Base-by-base conservation (phyloP, 169 alveolate species). In the Cryptosporidium muris region DNA sequence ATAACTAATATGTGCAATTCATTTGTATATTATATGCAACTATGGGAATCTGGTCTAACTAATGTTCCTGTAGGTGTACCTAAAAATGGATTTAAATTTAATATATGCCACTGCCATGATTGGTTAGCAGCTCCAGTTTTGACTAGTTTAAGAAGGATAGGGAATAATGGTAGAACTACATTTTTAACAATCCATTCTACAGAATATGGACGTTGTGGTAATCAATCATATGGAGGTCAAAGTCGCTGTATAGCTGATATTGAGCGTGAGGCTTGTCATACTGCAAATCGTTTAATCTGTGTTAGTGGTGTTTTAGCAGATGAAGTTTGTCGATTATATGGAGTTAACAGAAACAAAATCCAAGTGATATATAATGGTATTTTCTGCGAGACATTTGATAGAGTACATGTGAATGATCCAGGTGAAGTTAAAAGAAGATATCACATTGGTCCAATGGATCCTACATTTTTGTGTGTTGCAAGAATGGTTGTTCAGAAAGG, bases 401-500 rank as follows among this genome's bases (percentile, higher is more conserved):
- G 92, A 45, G 66, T 47, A 48, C 91, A 53, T 63, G 88, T 82
- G 81, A 68, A 80, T 53, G 82, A 88, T 25, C 89, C 91, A 53
- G 89, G 66, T 56, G 64, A 81, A 25, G 62, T 80, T 64, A 80
- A 82, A 66, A 88, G 67, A 65, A 65, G 60, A 56, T 85, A 88
- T 81, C 92, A 92, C 49, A 88, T 91, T 67, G 92, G 90, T n/a
- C 91, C 90, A 48, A 67, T 91, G 85, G 94, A 91, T 48, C 94
- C 94, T 64, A 91, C 88, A 88, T 88, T 91, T 81, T 81, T 91
- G 42, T 91, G 91, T 81, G 94, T 91, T 36, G 94, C 93, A 3
- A 81, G 94, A 16, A 66, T 91, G 92, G 94, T 88, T 65, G 89
- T 91, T 11, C 94, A 91, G 89, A 91, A 91, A 89, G 94, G 94